Evolutionary conservation across 139 green algal genomes (phyloP), one percentile per base, ranked within the genome.

Genomic region (Volvox africanus): DNA sequence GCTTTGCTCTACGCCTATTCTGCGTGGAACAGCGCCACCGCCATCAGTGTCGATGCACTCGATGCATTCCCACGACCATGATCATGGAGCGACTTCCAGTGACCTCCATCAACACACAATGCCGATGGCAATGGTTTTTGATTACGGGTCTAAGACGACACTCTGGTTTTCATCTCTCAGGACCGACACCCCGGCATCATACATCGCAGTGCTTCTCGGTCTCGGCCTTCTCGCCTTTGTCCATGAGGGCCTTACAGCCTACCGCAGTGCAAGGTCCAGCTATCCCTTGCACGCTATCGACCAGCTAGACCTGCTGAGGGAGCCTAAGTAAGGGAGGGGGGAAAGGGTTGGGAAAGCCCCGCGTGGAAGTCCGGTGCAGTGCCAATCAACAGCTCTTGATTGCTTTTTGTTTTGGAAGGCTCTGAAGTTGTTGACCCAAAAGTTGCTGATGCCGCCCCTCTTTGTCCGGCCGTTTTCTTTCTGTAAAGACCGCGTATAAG

Each of bases 101-200:
- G 50, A 37, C 0, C 21, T 61, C 24, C 81, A 87, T 30, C 61
- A 76, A 30, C 32, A 76, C 3, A 32, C 81, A 22, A 80, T 89
- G 68, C 68, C 36, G 1, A 89, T 81, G 68, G 19, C 24, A 21
- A 82, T 89, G 85, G 36, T 33, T 3, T 89, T 89, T 13, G 85
- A 89, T 17, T 89, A 61, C 44, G 85, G 85, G 0, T 82, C 30
- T 50, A 37, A 21, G 33, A 79, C 73, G 18, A 82, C 69, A 1
- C 44, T 89, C 12, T 82, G 68, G 69, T 89, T 89, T 71, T 35
- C 37, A 0, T 55, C 20, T 1, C 28, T 89, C 0, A 18, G 30
- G 21, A 89, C 85, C 17, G 69, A 89, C 69, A 89, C 37, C 0
- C 17, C 33, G 5, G 37, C 44, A 20, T 89, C 85, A 6, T 89